Evolutionary conservation across 2,329 filamentous ascomycete species (phyloP).

Genomic region (Sclerotinia borealis): DNA sequence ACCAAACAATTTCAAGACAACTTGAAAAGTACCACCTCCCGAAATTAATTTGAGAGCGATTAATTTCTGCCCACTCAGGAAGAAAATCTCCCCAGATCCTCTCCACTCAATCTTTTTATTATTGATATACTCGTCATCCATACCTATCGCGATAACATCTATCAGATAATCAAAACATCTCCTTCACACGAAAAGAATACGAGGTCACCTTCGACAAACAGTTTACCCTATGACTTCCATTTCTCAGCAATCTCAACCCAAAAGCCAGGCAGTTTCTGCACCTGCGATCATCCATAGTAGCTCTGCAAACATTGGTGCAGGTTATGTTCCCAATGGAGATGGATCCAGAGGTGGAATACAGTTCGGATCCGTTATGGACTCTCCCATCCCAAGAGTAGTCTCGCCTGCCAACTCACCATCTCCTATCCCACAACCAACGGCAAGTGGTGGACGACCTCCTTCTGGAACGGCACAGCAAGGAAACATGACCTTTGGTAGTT

Average conservation of each 20-base stretch:
- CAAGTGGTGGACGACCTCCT: constrained; percentile 67
- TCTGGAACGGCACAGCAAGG: constrained; percentile 65
- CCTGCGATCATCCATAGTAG: constrained; percentile 58
- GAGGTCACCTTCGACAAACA: constrained; percentile 19
- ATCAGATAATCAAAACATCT: constrained; percentile 5
- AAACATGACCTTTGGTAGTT: constrained; percentile 74
- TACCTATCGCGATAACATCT: constrained; percentile 29
- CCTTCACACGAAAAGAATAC: constrained; percentile 13
- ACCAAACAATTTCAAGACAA: constrained; percentile 11
- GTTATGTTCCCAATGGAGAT: constrained; percentile 71
- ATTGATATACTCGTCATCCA: constrained; percentile 3
- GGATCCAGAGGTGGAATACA: constrained; percentile 62
- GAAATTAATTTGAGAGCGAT: constrained; percentile 30
- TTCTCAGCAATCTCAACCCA: constrained; percentile 30
- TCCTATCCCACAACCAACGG: constrained; percentile 83
- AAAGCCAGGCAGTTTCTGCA: constrained; percentile 45
- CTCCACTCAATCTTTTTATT: constrained; percentile 14
- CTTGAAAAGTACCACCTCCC: constrained; percentile 7
- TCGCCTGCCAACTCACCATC: constrained; percentile 87
- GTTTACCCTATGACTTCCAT: constrained; percentile 34
- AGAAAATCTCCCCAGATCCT: constrained; percentile 12
- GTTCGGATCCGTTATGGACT: constrained; percentile 72
- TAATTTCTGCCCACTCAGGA: constrained; percentile 30
- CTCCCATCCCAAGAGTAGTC: constrained; percentile 67
- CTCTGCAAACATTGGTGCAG: constrained; percentile 66